These are phyloP conservation scores for Whalleya microplaca DNA, from an alignment of 2,329 filamentous ascomycete species.

Conservation along the genomic window DNA sequence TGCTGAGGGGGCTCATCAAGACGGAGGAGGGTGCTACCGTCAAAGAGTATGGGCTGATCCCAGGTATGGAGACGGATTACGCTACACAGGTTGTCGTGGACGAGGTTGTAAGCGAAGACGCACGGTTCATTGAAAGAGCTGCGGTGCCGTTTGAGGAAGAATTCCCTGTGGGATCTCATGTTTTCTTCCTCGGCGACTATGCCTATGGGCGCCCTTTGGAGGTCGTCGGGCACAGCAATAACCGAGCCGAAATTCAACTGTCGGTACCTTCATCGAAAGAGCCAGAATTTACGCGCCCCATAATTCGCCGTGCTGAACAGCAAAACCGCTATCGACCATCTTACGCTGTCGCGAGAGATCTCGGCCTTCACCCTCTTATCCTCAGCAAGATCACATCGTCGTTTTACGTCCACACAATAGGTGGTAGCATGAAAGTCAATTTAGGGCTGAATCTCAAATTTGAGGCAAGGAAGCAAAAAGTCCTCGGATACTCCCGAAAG, in stretches of 20 bases:
- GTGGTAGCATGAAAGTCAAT: slow-evolving; percentile 77
- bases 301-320: slow-evolving; percentile 72
- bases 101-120: slow-evolving; percentile 85
- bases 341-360: slow-evolving; percentile 81
- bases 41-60: slow-evolving; percentile 89
- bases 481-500: slow-evolving; percentile 92
- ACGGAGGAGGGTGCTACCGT: slow-evolving; percentile 88
- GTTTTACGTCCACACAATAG: slow-evolving; percentile 78
- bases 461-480: slow-evolving; percentile 92
- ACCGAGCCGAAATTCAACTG: slow-evolving; percentile 81
- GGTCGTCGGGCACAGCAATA: slow-evolving; percentile 72
- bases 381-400: slow-evolving; percentile 96
- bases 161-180: slow-evolving; percentile 79
- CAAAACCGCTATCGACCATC: slow-evolving; percentile 81
- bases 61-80: slow-evolving; percentile 85
- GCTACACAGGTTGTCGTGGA: slow-evolving; percentile 92
- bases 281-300: slow-evolving; percentile 76
- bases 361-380: slow-evolving; percentile 82
- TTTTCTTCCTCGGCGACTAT: slow-evolving; percentile 93
- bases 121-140: slow-evolving; percentile 87
- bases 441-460: slow-evolving; percentile 96
- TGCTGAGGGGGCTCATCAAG: slow-evolving; percentile 88
- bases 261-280: slow-evolving; percentile 74
- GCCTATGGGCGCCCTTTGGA: slow-evolving; percentile 91
- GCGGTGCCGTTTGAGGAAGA: slow-evolving; percentile 91